Base-by-base conservation (phyloP, 225 moss, liverwort and hornwort genomes). In the Sphagnum tenellum region DNA sequence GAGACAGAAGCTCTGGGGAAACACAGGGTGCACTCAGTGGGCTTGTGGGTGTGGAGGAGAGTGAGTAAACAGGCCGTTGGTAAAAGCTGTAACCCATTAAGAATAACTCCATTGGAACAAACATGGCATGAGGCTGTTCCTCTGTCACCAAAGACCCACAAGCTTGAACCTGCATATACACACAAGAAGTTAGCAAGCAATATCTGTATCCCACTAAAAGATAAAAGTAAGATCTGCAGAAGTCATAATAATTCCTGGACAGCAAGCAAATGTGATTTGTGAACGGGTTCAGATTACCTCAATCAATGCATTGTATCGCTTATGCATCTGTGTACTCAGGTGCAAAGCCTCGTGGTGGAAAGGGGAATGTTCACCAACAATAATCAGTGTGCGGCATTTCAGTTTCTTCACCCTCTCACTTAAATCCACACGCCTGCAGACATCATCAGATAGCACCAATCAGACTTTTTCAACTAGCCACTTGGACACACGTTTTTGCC, bases 101-200 rank as follows among this genome's bases (percentile, higher is more conserved):
- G 55, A 98, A 98, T 61, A 92, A 75, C 69, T 90, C 88, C 12
- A 92, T 90, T 4, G 90, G 88, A 55, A 92, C 87, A 50, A 92
- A 61, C 90, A 92, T 92, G 9, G 92, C 89, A 57, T 85, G 74
- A 10, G 76, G 78, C 63, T 85, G 81, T 54, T 81, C 78, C 59
- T 81, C 74, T 2, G 74, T 81, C 3, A 81, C 76, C 63, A 81
- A 57, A 8, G 81, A 74, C 29, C 81, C 72, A 29, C 81, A 85
- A 56, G 75, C 78, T 78, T 76, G 84, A 12, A 96, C 88, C 86
- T 96, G 65, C 65, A 64, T 50, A 12, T 13, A 53, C 56, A 50
- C 61, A 3, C 7, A 57, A 12, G 57, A 29, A 48, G 9, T 29
- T 44, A 64, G 51, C 2, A 57, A 51, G 44, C 46, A 48, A 8